These are phyloP conservation scores for Penicillium alfredii DNA, from an alignment of 495 filamentous ascomycete genomes.

Conservation along the genomic window DNA sequence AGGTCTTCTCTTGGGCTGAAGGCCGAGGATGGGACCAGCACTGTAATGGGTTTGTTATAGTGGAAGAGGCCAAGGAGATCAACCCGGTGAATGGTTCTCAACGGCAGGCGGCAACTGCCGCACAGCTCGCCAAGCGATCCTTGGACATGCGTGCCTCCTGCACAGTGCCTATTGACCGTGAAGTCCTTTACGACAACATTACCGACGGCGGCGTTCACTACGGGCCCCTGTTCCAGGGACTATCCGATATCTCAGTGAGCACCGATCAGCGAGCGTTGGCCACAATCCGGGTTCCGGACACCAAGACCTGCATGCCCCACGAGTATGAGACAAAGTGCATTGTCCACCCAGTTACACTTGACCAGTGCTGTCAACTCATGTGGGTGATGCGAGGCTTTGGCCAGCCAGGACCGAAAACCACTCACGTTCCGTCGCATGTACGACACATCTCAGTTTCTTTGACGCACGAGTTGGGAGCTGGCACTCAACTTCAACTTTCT, in stretches of 20 bases:
- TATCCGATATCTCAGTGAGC: slow-evolving; percentile 23
- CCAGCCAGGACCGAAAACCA: slow-evolving; percentile 10
- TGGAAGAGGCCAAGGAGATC: slow-evolving; percentile 23
- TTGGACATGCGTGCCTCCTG: slow-evolving; percentile 9
- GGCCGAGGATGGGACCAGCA: slow-evolving; percentile 37
- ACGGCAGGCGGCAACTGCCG: slow-evolving; percentile 1
- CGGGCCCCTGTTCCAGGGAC: slow-evolving; percentile 29
- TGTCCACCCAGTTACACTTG: slow-evolving; percentile 41
- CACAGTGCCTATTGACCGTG: slow-evolving; percentile 6
- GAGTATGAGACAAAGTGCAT: slow-evolving; percentile 37
- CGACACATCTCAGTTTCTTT: slow-evolving; percentile 16
- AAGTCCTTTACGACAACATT: slow-evolving; percentile 21
- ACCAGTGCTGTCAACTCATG: slow-evolving; percentile 37
- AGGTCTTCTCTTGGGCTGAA: slow-evolving; percentile 30
- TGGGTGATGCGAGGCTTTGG: slow-evolving; percentile 23
- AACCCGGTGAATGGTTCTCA: slow-evolving; percentile 20
- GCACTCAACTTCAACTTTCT: slow-evolving; percentile 19
- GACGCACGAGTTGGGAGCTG: slow-evolving; percentile 7
- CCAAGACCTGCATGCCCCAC: slow-evolving; percentile 42
- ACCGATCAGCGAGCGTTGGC: slow-evolving; percentile 18
- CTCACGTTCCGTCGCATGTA: slow-evolving; percentile 19
- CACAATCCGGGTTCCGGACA: slow-evolving; percentile 38
- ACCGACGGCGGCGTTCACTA: slow-evolving; percentile 27
- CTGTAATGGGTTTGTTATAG: slow-evolving; percentile 33
- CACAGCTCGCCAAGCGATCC: background rate